Base-by-base conservation (phyloP, 495 filamentous ascomycete genomes). In the Schizothecium vesticola region DNA sequence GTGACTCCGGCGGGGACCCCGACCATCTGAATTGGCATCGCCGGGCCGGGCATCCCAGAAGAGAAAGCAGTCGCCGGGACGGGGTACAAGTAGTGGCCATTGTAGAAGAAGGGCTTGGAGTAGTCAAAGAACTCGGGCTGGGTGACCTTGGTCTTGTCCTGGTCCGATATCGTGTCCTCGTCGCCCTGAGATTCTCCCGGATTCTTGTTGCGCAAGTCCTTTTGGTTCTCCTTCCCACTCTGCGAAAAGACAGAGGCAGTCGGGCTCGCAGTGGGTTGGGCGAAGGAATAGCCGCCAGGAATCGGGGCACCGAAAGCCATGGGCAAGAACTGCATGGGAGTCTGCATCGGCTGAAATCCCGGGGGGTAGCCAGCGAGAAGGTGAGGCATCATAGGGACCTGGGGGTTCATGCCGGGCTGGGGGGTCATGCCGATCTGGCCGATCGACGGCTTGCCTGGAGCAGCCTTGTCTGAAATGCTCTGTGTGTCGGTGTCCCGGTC, bases 21-120 rank as follows among this genome's bases (percentile, higher is more conserved):
- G 24, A 74, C 63, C 67, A 74, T 72, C 16, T 67, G 71, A 23
- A 75, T 28, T 3, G 75, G 72, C 55, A 76, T 66, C 62, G 71
- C 68, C 13, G 57, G 65, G 21, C 64, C 71, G 9, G 66, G 69
- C 65, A 76, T 33, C 6, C 63, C 13, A 2, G 65, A 57, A 11
- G 72, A 67, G 51, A 75, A 73, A 24, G 72, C 57, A 7, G 69
- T 55, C 10, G 70, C 57, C 12, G 73, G 61, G n/a, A 80, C 57
- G 1, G 83, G 83, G 55, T 80, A 82, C n/a, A 85, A 72, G 56
- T 82, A 65, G 29, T 85, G 81, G 57, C 82, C 82, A 65, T 85
- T 85, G 74, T 76, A 75, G 59, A 79, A 77, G 67, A 81, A 83
- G 0, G 83, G 82, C 66, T 79, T 78, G 56, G 75, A 80, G 12